Base-by-base conservation (phyloP, 2,329 filamentous ascomycete species). In the Periconia sp. region DNA sequence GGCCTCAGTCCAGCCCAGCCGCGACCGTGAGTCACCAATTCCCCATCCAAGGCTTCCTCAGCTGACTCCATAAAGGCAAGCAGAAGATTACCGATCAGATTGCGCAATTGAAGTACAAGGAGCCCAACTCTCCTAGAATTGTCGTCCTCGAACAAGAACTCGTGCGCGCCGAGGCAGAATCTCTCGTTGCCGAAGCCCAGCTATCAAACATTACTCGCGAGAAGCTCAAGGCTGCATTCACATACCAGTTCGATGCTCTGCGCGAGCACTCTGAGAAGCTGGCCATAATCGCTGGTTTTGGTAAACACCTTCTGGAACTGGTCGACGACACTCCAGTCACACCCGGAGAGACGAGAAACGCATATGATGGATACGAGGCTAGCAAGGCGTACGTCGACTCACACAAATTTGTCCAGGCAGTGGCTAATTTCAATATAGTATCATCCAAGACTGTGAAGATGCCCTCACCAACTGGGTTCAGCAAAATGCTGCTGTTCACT, bases 21-120 rank as follows among this genome's bases (percentile, higher is more conserved):
- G 94, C 76, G 94, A 99, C 75, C 89, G 94, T 94, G 78, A 76
- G 88, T 73, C 13, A 35, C 21, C 13, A 37, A 9, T 45, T 17
- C 21, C n/a, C 22, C 1, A 4, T 12, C 24, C 3, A 6, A 15
- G 29, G 28, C 36, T 12, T 9, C 19, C 25, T 32, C 4, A 50
- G 49, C 52, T 2, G 56, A 35, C 54, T 3, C 56, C 38, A 15
- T 10, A 22, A 9, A 95, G 89, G 90, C 73, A 99, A 99, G 79
- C 92, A 97, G 73, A 99, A 97, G 78, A 97, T 99, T 67, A 96
- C 90, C 63, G 94, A 99, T 70, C 90, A 97, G 70, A 99, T 99
- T 62, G 92, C 94, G 36, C 92, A 97, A 73, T 83, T 99, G 63
- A 99, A 99, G 76, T 99, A 97, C 84, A 99, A 99, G 79, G 94